These are phyloP conservation scores for Cyclocybe cylindracea DNA, from an alignment of 768 basidiomycete genomes.

Conservation along the genomic window DNA sequence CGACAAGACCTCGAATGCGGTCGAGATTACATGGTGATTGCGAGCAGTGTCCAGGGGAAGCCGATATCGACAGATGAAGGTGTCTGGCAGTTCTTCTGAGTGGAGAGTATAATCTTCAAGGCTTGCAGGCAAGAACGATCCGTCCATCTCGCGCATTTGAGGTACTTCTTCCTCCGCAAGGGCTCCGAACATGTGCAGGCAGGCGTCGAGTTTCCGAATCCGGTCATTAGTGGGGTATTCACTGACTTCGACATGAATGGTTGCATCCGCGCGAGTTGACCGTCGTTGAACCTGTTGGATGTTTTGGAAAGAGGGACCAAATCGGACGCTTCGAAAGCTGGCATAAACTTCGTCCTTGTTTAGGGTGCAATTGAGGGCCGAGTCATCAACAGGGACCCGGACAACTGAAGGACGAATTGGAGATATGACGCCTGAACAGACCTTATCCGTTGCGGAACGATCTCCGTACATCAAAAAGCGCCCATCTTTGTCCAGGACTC, in stretches of 20 bases:
- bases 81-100: conserved; percentile 17
- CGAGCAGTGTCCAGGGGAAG: conserved; percentile 21
- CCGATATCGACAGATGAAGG: conserved; percentile 29
- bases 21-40: conserved; percentile 19
- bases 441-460: conserved; percentile 1
- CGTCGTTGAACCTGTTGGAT: conserved; percentile 20
- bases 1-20: conserved; percentile 25
- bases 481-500: conserved; percentile 9
- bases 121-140: conserved; percentile 25
- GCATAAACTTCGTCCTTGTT: conserved; percentile 18
- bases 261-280: conserved; percentile 23
- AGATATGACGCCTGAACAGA: conserved; percentile 23
- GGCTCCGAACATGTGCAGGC: conserved; percentile 28
- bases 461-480: conserved; percentile 5
- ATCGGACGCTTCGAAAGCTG: conserved; percentile 17
- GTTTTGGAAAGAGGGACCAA: conserved; percentile 26
- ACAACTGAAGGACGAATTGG: background rate
- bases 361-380: conserved; percentile 1
- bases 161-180: conserved; percentile 10
- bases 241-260: conserved; percentile 17
- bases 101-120: conserved; percentile 22
- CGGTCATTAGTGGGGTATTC: conserved; percentile 16
- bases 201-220: conserved; percentile 29
- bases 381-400: background rate
- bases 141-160: conserved; percentile 11